Conservation (phyloP, 2,329 filamentous ascomycete species). For the Alternaria novae-zelandiae region DNA sequence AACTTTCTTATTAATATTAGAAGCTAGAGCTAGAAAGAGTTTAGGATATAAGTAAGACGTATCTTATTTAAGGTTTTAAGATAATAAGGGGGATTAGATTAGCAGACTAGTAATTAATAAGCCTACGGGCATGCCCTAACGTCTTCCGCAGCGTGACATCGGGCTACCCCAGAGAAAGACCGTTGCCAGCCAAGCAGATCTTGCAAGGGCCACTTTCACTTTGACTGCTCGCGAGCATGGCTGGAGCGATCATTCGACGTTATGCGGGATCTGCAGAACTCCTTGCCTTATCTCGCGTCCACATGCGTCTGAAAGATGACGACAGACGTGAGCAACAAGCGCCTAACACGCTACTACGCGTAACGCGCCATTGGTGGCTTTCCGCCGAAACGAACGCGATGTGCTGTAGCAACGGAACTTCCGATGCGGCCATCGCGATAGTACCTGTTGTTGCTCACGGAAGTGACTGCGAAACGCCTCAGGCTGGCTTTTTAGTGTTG, state of each 20-base stretch:
- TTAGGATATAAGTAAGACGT: no score
- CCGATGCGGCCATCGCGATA: not conserved
- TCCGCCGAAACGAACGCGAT: conserved; percentile 4
- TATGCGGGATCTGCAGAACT: conserved; percentile 38
- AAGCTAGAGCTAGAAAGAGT: no score
- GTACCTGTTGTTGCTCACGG: conserved; percentile 1
- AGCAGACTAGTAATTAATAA: no score
- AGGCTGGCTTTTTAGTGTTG: not conserved
- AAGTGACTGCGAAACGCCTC: conserved; percentile 2
- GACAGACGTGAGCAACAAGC: conserved; percentile 19
- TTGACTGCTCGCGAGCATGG: conserved; percentile 21
- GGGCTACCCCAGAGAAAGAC: conserved; percentile 41
- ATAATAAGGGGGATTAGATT: no score
- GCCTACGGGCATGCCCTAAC: no score
- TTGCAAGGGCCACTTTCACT: conserved; percentile 18
- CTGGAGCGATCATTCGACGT: conserved; percentile 34
- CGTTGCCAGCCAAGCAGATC: conserved; percentile 29
- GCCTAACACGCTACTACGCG: conserved; percentile 12
- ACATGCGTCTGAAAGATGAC: conserved; percentile 30
- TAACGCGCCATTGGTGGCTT: conserved; percentile 17
- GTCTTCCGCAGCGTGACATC: no score
- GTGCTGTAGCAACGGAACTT: conserved; percentile 1
- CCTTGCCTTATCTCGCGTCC: conserved; percentile 33
- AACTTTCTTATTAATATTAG: no score
- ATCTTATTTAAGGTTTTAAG: no score